Evolutionary conservation across 2,329 filamentous ascomycete genomes (phyloP).

Genomic region (Geosmithia putterillii): DNA sequence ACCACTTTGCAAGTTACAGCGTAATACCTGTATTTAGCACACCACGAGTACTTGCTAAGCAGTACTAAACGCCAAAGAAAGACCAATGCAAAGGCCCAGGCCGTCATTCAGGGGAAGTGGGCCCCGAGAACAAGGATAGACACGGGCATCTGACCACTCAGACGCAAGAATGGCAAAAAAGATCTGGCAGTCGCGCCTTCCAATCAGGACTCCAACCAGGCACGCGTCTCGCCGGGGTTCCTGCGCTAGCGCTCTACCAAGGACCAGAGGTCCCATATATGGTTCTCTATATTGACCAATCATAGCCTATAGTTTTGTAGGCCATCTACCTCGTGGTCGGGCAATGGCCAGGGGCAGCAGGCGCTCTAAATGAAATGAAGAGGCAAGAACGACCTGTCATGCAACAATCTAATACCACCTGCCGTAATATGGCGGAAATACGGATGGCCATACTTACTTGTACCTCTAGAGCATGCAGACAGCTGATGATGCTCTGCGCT

Average conservation of each 20-base stretch:
- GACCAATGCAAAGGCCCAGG: too few relatives aligned
- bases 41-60: too few relatives aligned
- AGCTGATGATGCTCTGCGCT: too few relatives aligned
- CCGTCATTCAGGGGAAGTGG: neutral
- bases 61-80: too few relatives aligned
- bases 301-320: neutral
- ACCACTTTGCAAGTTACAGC: too few relatives aligned
- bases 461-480: too few relatives aligned
- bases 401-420: neutral
- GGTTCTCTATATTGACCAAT: too few relatives aligned
- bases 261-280: neutral
- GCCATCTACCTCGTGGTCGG: neutral
- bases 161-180: neutral
- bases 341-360: neutral
- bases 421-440: too few relatives aligned
- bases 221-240: neutral
- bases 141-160: neutral
- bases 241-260: conserved; percentile 1
- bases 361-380: too few relatives aligned
- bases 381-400: neutral
- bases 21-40: too few relatives aligned
- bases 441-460: too few relatives aligned
- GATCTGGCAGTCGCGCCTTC: neutral
- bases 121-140: too few relatives aligned
- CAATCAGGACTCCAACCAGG: neutral